phyloP scores from a whole-genome alignment of 1,284 basidiomycete genomes.

The Irpex sp. region DNA sequence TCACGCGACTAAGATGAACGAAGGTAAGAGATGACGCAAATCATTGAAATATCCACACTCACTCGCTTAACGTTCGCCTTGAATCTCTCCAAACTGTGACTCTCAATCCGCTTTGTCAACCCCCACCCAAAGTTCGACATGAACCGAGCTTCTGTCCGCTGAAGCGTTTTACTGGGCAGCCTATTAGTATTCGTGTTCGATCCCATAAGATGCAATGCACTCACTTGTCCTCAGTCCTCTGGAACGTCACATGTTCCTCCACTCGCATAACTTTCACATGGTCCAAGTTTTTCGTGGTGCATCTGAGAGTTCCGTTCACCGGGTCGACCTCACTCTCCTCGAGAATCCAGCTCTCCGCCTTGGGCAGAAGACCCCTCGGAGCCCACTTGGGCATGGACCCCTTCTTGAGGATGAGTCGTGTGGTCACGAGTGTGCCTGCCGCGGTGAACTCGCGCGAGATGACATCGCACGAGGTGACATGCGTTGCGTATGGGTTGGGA shows the following conservation, averaged over 20 bases:
- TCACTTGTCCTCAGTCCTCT: constrained; percentile 62
- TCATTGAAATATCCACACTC: constrained; percentile 21
- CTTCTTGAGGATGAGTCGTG: constrained; percentile 88
- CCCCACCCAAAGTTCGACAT: constrained; percentile 82
- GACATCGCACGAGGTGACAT: constrained; percentile 94
- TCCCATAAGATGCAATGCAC: constrained; percentile 19
- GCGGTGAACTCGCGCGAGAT: constrained; percentile 76
- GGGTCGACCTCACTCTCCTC: constrained; percentile 91
- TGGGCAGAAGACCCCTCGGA: constrained; percentile 71
- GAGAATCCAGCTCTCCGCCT: constrained; percentile 82
- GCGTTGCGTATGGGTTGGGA: constrained; percentile 93
- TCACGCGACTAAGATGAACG: constrained; percentile 62
- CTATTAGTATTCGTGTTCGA: neutral
- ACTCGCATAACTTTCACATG: constrained; percentile 84
- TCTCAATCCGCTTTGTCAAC: constrained; percentile 75
- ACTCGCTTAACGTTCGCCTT: constrained; percentile 77
- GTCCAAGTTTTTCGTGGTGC: constrained; percentile 76
- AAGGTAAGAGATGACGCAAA: constrained; percentile 17
- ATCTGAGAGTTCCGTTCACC: constrained; percentile 62
- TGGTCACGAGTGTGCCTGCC: constrained; percentile 78
- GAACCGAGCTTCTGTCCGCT: constrained; percentile 74
- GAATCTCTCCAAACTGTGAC: constrained; percentile 70
- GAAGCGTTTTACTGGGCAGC: constrained; percentile 60
- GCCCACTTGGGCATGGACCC: constrained; percentile 92
- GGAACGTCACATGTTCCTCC: constrained; percentile 67